Conservation (phyloP, 2,329 filamentous ascomycete genomes). For the Cladosporium oxysporum region DNA sequence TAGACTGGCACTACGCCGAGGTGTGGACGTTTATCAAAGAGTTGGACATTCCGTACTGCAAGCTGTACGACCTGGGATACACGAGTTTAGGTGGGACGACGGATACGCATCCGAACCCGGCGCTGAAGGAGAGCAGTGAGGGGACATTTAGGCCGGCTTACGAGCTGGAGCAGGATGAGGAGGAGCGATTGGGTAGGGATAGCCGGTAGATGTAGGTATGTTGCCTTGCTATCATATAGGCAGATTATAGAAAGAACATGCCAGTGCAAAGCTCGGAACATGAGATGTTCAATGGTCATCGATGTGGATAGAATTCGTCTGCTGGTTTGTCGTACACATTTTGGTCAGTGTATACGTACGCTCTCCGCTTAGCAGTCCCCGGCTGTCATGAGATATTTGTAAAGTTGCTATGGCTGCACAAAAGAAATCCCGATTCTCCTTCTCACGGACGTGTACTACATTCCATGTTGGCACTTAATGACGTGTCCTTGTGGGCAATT, state of each 20-base stretch:
- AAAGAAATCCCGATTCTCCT: not conserved
- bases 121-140: slow-evolving; percentile 51
- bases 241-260: not conserved
- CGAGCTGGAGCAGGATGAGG: slow-evolving; percentile 71
- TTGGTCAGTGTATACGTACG: not conserved
- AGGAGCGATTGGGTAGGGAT: slow-evolving; percentile 74
- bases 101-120: slow-evolving; percentile 88
- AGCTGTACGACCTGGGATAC: slow-evolving; percentile 84
- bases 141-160: slow-evolving; percentile 69
- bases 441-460: not conserved
- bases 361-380: not conserved
- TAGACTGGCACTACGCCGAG: slow-evolving; percentile 96
- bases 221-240: not conserved
- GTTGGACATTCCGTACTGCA: slow-evolving; percentile 79
- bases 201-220: slow-evolving; percentile 1
- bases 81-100: slow-evolving; percentile 87
- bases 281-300: not conserved
- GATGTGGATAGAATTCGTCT: not conserved
- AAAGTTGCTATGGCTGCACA: not conserved
- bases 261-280: not conserved
- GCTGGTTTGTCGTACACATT: not conserved
- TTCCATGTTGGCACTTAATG: no score
- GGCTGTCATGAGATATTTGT: not conserved
- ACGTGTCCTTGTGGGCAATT: no score
- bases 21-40: slow-evolving; percentile 89